Conservation (phyloP, 495 filamentous ascomycete genomes). For the Pyrenula aspistea region DNA sequence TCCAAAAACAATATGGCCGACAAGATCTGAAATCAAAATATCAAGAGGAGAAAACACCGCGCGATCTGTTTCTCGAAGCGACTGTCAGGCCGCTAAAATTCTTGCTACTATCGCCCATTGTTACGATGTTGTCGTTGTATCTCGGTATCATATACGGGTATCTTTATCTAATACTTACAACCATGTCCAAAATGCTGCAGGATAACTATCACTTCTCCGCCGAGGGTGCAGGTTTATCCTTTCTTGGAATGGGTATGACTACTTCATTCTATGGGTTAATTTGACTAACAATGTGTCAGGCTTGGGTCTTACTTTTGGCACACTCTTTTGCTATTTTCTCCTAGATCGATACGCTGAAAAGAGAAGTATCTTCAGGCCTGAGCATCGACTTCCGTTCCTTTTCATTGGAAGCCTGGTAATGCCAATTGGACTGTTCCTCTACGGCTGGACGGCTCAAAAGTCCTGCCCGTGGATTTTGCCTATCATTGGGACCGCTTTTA, state of each 20-base stretch:
- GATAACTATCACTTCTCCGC: constrained; percentile 30
- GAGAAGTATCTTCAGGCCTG: constrained; percentile 29
- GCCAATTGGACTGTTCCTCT: constrained; percentile 48
- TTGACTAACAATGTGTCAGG: constrained; percentile 9
- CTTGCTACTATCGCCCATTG: constrained; percentile 39
- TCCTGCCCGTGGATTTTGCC: constrained; percentile 41
- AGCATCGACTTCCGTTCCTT: constrained; percentile 53
- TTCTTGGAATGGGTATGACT: background rate
- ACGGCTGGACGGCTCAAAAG: constrained; percentile 52
- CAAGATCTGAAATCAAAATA: constrained; percentile 28
- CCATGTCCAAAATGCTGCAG: constrained; percentile 42
- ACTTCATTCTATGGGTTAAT: background rate
- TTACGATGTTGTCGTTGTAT: constrained; percentile 38
- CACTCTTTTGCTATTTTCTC: constrained; percentile 12
- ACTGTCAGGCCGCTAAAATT: constrained; percentile 34
- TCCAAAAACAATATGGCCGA: constrained; percentile 47
- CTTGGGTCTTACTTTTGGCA: constrained; percentile 21
- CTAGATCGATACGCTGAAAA: constrained; percentile 20
- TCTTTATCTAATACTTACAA: constrained; percentile 50
- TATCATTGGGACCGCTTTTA: constrained; percentile 23
- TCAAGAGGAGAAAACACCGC: constrained; percentile 9
- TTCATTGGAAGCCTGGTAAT: constrained; percentile 41
- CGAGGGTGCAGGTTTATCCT: constrained; percentile 22
- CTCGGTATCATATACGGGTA: constrained; percentile 54
- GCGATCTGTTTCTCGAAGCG: constrained; percentile 5